Evolutionary conservation across 1,139 yeast species (phyloP), one percentile per base, ranked within the genome.

Genomic region (Casaregolazyma suthepensis): DNA sequence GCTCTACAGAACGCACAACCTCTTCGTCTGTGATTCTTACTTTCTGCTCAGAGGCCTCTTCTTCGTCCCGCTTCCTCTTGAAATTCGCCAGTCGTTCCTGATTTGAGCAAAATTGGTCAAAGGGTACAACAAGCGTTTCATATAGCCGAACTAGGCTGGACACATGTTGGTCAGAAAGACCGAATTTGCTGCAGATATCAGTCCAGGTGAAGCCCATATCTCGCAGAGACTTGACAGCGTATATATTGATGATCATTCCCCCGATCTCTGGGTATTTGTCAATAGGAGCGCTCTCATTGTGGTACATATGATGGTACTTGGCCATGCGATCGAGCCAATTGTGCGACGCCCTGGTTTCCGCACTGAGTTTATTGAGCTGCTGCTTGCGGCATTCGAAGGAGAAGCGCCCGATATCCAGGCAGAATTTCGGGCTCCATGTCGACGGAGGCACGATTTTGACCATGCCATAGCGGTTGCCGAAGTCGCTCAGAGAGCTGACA

Each of bases 401-500:
- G 59, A 72, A 72, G 23, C 61, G 59, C 51, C 81, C 83, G 4
- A 79, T 66, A 61, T 82, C 77, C n/a, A 80, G 64, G 15, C 74
- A 69, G 61, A 71, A 77, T 51, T 62, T 66, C 15, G 72, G 73
- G 45, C 62, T 60, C 75, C 77, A 75, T 19, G 63, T 55, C 5
- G 61, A 57, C 0, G 87, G 85, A 0, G 86, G 79, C n/a, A 76
- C 72, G 19, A 89, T 70, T 65, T 87, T 88, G 29, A 87, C 75
- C n/a, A 91, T 93, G 1, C 96, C 96, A 63, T 74, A 77, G 48
- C 72, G 63, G 52, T 66, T 66, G 0, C 89, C 91, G 6, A 72
- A 56, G 3, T 70, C 72, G 22, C 67, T 65, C 23, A 80, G 64
- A 22, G 75, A 70, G 57, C 81, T 84, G 48, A 83, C 74, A 53